Percentiles rank a stretch among this genome's conserved stretches.
These are phyloP conservation scores for Monosporozyma aerobia DNA, from an alignment of 805 yeast species.

Conservation along the genomic window DNA sequence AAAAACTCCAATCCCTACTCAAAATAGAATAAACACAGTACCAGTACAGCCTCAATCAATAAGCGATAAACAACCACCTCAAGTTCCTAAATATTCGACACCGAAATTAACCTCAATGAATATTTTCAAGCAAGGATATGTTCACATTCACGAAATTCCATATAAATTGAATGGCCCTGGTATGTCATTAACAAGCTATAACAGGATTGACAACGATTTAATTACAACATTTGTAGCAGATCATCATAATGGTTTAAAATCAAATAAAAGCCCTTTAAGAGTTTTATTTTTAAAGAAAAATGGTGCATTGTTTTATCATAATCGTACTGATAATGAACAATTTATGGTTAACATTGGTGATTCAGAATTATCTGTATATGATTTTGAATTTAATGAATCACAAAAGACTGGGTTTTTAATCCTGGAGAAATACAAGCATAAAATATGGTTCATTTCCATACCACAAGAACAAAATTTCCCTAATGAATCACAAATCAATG, in stretches of 20 bases:
- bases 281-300: conserved; percentile 14
- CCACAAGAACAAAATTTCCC: conserved; percentile 16
- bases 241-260: conserved; percentile 8
- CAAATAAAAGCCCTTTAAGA: conserved; percentile 6
- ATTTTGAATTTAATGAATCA: conserved; percentile 62
- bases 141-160: conserved; percentile 22
- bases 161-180: conserved; percentile 18
- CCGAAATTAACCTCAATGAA: background rate
- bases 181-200: conserved; percentile 18
- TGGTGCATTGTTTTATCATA: conserved; percentile 15
- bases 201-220: conserved; percentile 19
- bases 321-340: background rate
- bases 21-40: background rate
- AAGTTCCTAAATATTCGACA: background rate
- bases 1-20: background rate
- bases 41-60: background rate
- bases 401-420: conserved; percentile 53
- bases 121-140: conserved; percentile 22
- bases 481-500: conserved; percentile 33
- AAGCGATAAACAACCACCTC: background rate
- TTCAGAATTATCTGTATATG: conserved; percentile 62
- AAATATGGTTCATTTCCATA: conserved; percentile 48
- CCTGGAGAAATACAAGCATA: conserved; percentile 48
- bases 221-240: conserved; percentile 18
- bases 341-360: conserved; percentile 29